These are phyloP conservation scores for Straminergon stramineum DNA, from an alignment of 225 moss, liverwort and hornwort genomes.

Conservation along the genomic window DNA sequence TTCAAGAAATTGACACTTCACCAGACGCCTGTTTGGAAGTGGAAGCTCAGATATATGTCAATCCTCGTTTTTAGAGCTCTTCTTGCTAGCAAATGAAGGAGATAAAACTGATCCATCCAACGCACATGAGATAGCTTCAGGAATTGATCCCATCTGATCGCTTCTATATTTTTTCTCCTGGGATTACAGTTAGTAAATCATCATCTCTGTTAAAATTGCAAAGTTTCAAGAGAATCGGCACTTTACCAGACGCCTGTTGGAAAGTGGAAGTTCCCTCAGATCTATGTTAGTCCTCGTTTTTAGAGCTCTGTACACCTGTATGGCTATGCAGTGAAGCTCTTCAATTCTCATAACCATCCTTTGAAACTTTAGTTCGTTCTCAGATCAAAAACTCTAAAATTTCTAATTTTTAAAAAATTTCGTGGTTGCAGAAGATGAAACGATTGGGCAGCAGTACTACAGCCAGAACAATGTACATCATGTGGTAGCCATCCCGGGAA, in stretches of 20 bases:
- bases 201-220: background rate
- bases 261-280: background rate
- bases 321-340: background rate
- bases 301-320: background rate
- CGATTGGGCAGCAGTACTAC: background rate
- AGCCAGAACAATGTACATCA: background rate
- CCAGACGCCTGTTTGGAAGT: background rate
- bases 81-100: background rate
- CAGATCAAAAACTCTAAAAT: background rate
- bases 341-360: background rate
- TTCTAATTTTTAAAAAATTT: background rate
- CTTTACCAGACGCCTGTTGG: background rate
- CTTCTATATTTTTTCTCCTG: background rate
- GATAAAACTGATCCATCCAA: background rate
- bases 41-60: background rate
- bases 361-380: background rate
- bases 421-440: background rate
- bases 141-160: background rate
- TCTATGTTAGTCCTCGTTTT: background rate
- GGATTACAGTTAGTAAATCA: background rate
- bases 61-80: background rate
- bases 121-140: background rate
- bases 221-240: background rate
- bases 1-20: background rate
- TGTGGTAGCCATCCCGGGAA: background rate